Conservation (phyloP, 768 basidiomycete genomes). For the Agaricus bisporus region DNA sequence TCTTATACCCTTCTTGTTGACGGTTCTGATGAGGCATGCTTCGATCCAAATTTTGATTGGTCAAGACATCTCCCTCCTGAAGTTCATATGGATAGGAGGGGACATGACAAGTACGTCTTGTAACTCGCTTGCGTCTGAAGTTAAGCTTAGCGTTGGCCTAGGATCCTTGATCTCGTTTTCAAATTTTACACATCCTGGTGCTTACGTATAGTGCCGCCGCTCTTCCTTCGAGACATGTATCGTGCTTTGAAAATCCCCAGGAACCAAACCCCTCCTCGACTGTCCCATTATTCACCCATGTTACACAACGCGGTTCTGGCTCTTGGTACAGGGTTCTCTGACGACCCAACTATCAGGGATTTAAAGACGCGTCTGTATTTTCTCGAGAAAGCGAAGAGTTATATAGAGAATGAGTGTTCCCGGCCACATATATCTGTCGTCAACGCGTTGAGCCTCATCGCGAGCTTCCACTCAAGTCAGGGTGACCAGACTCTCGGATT, state of each 20-base stretch:
- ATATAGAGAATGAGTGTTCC: constrained; percentile 39
- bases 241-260: constrained; percentile 30
- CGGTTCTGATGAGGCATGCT: constrained; percentile 28
- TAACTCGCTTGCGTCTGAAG: background rate
- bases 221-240: constrained; percentile 46
- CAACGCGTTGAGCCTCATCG: constrained; percentile 36
- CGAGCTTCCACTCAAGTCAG: constrained; percentile 39
- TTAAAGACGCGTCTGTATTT: constrained; percentile 36
- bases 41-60: constrained; percentile 45
- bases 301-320: constrained; percentile 62
- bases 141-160: constrained; percentile 12
- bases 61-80: constrained; percentile 37
- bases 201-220: constrained; percentile 38
- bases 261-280: constrained; percentile 33
- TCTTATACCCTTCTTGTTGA: constrained; percentile 38
- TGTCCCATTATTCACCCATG: constrained; percentile 65
- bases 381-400: constrained; percentile 36
- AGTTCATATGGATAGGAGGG: constrained; percentile 35
- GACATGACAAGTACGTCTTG: constrained; percentile 36
- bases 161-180: constrained; percentile 40
- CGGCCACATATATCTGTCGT: constrained; percentile 40
- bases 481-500: constrained; percentile 44
- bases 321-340: constrained; percentile 36
- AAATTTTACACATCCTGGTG: constrained; percentile 47
- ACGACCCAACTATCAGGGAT: constrained; percentile 37